Base-by-base conservation (phyloP, 768 basidiomycete species). In the Royoungia palumana region DNA sequence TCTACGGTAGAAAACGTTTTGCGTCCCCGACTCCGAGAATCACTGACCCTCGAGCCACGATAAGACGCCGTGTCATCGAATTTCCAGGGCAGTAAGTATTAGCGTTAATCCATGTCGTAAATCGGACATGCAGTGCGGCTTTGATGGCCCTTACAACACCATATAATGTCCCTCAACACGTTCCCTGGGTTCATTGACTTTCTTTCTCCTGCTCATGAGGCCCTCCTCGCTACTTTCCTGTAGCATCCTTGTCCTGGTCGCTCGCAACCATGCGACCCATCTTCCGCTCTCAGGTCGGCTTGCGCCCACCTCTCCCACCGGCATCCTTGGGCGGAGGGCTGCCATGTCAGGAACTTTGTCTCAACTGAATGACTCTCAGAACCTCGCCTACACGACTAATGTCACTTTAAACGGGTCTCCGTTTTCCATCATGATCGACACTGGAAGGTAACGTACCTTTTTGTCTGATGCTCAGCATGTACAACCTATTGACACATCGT, bases 371-470 rank as follows among this genome's bases (percentile, higher is more conserved):
- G 62, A 75, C 45, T 41, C 51, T 6, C 58, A 60, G 14, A 63
- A 76, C 44, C 22, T 76, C 14, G 27, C 58, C 41, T 78, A 77
- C 47, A 39, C 43, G 10, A 65, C 69, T 19, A 73, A 74, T 45
- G 62, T 76, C 49, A 70, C 72, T 1, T 53, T 78, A 20, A 71
- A 73, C n/a, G 69, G 62, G 16, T 20, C 41, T 10, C 46, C 22
- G 13, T 69, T 70, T 49, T 56, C 59, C n/a, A 61, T 75, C 41
- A 50, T 69, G 44, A 65, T 77, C 30, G 76, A 77, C 51, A 77
- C 76, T 6, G 76, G 76, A 6, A 77, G 75, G 76, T 74, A 49
- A n/a, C 27, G 65, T 19, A 9, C 22, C 42, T 16, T 34, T 37
- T 21, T 35, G n/a, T 36, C 32, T n/a, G 22, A 1, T 19, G 3